Evolutionary conservation across 495 filamentous ascomycete species (phyloP), one percentile per base, ranked within the genome.

Genomic region (Podospora appendiculata): DNA sequence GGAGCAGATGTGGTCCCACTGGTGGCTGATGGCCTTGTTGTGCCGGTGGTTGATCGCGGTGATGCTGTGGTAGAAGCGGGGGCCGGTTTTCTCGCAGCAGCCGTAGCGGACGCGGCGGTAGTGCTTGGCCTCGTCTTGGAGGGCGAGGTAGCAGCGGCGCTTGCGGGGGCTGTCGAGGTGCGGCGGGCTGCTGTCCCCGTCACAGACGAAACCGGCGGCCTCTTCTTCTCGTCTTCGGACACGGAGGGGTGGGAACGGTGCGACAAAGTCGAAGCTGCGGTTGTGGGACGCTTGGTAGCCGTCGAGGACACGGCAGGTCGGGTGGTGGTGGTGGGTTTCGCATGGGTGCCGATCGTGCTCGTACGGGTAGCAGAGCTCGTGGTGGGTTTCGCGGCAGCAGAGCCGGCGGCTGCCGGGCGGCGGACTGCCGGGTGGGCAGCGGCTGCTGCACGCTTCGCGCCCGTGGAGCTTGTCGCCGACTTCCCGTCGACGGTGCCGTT

Each of bases 171-270:
- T 6, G 59, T 63, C 9, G 72, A 74, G 38, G 69, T 65, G 41
- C 73, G 72, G 50, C 72, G 69, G 11, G 71, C 59, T 9, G 71
- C 66, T 6, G 65, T 62, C 50, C 72, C 67, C 12, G 71, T 58
- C 11, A 70, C 64, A 8, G 65, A 63, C 41, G 65, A 58, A 9
- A 43, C n/a, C 1, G 55, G 32, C 0, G 56, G 32, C 25, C 58
- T 59, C 62, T 70, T 76, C 61, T 70, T 73, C 50, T 77, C 74
- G 45, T 76, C 73, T 45, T 77, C 74, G 19, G 73, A 71, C 13
- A 70, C 57, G 19, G 73, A 76, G 4, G 73, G 67, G 13, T 69
- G 70, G 0, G 71, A 63, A 39, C 67, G 67, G 50, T 76, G 74
- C 19, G 59, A 59, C 19, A 52, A 42, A 13, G 61, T 56, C 9